Conservation (phyloP, 1,284 basidiomycete species). For the Gymnopus androsaceus region DNA sequence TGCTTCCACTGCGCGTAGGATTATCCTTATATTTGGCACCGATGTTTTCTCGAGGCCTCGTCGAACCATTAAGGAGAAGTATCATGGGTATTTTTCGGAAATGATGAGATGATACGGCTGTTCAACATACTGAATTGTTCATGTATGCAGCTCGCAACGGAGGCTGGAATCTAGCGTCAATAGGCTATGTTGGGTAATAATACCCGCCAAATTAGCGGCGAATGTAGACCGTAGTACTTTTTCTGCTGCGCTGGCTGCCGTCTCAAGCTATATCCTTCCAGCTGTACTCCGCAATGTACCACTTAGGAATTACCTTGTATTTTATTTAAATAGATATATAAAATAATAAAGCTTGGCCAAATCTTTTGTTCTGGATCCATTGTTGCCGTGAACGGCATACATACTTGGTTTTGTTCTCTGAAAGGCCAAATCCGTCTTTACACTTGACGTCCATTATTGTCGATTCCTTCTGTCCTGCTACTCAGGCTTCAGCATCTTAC, state of each 20-base stretch:
- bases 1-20: conserved; percentile 77
- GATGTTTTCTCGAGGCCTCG: conserved; percentile 64
- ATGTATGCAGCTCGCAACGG: too few species aligned
- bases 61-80: conserved; percentile 53
- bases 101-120: background rate
- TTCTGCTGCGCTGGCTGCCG: too few species aligned
- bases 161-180: too few species aligned
- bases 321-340: too few species aligned
- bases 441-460: background rate
- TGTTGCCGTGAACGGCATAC: conserved; percentile 4
- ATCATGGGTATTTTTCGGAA: background rate
- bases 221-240: too few species aligned
- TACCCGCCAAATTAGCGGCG: background rate
- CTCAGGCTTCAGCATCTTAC: background rate
- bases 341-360: too few species aligned
- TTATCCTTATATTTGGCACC: conserved; percentile 77
- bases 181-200: background rate
- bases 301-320: too few species aligned
- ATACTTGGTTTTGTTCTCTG: background rate
- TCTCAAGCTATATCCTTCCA: too few species aligned
- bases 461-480: background rate
- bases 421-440: background rate
- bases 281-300: too few species aligned
- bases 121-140: too few species aligned
- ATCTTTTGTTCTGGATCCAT: too few species aligned